Evolutionary conservation across 2,329 filamentous ascomycete species (phyloP).

Genomic region (Spiromastix sp.): DNA sequence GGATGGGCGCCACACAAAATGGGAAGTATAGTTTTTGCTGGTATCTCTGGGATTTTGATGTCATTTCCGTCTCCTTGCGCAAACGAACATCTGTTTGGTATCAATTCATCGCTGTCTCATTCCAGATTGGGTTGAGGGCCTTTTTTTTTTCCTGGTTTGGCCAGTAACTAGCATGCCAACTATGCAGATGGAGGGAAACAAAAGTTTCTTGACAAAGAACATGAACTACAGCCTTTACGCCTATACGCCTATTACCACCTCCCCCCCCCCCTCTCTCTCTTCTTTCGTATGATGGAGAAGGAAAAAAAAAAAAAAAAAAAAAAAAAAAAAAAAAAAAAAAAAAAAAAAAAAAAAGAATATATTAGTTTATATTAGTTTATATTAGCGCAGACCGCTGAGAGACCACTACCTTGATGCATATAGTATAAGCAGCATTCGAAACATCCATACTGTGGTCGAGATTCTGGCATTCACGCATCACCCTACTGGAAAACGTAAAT

Average conservation of each 20-base stretch:
- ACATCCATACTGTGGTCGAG: no score
- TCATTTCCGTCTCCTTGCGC: no score
- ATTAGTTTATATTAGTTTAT: no score
- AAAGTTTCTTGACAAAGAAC: neutral
- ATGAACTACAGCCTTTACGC: neutral
- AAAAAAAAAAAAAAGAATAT: neutral
- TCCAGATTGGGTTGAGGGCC: neutral
- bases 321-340: neutral
- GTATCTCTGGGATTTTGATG: no score
- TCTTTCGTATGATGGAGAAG: neutral
- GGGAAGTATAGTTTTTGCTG: no score
- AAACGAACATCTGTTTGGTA: no score
- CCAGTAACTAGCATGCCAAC: neutral
- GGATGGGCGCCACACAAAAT: no score
- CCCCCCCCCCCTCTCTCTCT: no score
- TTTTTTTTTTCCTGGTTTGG: neutral
- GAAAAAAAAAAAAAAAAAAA: neutral
- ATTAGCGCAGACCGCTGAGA: no score
- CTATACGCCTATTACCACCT: no score
- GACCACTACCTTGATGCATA: neutral
- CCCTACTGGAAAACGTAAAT: constrained; percentile 72
- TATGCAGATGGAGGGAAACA: neutral
- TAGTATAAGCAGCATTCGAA: no score
- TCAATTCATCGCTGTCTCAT: neutral
- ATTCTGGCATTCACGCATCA: no score